Base-by-base conservation (phyloP, 495 filamentous ascomycete genomes). In the Penicillium malachiteum region DNA sequence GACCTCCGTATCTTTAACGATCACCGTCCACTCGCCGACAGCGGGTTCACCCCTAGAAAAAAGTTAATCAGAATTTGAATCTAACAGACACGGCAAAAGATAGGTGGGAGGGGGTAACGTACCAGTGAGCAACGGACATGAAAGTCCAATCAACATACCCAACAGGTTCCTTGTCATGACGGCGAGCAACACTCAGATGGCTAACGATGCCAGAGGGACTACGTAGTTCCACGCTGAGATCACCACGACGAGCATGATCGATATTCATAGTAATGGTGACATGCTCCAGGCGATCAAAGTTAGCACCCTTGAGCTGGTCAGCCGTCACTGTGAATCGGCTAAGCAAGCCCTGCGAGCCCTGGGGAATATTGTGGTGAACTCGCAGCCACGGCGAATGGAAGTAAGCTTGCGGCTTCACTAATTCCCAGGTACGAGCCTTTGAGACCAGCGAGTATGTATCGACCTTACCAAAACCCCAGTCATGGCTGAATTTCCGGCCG, bases 71-170 rank as follows among this genome's bases (percentile, higher is more conserved):
- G 26, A 6, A 21, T 33, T 55, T 21, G 10, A 5, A 12, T 26
- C 4, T 26, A 26, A 26, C 1, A 26, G 21, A 26, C 21, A 4
- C 21, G 21, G 4, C 21, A 26, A 26, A n/a, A 4, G 21, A 26
- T 26, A 26, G 21, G 2, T 26, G 4, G 21, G 21, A 26, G 4
- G 4, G 21, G 21, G 21, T 54, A 26, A 71, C 86, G 71, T 81
- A 94, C 91, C 91, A 98, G 69, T 98, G 95, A 63, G 85, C 91
- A 46, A 98, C 95, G 54, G 84, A 91, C 94, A 97, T 97, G 59
- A 98, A 98, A 1, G 94, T 96, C 94, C 94, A 98, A 74, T 98
- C 91, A 37, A 84, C 77, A 65, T 97, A 98, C n/a, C 94, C 94
- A 38, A 69, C 70, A 1, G 70, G 62, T 39, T 76, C 79, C 0